These are phyloP conservation scores for Adansonia rubrostipa DNA, from an alignment of 441 rosid genomes.

Conservation along the genomic window DNA sequence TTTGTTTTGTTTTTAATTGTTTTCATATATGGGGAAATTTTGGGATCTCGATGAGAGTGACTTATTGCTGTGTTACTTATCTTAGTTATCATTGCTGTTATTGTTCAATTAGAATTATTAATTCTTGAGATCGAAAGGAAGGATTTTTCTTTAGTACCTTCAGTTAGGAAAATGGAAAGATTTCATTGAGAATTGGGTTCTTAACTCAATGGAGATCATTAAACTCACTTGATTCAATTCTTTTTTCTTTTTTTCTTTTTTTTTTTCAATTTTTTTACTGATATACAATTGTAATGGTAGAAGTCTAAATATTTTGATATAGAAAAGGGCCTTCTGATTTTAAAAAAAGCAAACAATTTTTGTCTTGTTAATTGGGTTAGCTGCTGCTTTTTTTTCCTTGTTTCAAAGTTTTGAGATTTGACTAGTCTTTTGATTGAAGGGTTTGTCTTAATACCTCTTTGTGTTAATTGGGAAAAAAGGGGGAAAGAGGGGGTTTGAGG, in stretches of 20 bases:
- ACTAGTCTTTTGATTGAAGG: slow-evolving; percentile 20
- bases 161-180: background rate
- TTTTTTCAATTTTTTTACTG: background rate
- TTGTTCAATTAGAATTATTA: background rate
- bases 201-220: background rate
- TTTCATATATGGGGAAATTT: background rate
- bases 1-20: background rate
- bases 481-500: background rate
- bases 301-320: background rate
- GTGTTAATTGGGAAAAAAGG: slow-evolving; percentile 2
- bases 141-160: background rate
- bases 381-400: background rate
- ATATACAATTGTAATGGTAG: background rate
- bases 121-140: background rate
- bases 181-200: background rate
- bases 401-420: slow-evolving; percentile 21
- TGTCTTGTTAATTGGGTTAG: too few relatives aligned
- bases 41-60: background rate
- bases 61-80: background rate
- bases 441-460: slow-evolving; percentile 29
- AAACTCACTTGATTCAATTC: background rate
- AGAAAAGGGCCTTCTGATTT: background rate
- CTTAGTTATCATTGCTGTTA: background rate
- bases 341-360: background rate
- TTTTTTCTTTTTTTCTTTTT: background rate